Evolutionary conservation across 768 basidiomycete genomes (phyloP), one percentile per base, ranked within the genome.

Genomic region (Tricholoma terreum): DNA sequence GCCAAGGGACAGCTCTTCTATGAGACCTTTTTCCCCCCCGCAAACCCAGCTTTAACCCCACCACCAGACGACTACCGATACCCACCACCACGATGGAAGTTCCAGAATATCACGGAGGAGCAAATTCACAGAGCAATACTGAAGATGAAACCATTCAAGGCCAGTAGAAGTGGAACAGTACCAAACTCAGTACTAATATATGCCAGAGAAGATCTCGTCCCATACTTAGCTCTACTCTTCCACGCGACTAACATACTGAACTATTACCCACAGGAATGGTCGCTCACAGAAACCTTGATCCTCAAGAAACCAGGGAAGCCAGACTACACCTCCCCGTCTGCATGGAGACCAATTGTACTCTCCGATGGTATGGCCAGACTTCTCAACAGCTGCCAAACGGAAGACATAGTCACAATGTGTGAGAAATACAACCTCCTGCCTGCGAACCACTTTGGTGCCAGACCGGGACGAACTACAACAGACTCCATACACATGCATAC

Each of bases 401-500:
- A n/a, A n/a, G n/a, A n/a, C n/a, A n/a, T n/a, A n/a, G n/a, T n/a
- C n/a, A n/a, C n/a, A n/a, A n/a, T n/a, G n/a, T n/a, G n/a, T n/a
- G n/a, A n/a, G n/a, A n/a, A n/a, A n/a, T n/a, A n/a, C n/a, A n/a
- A n/a, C n/a, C n/a, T n/a, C n/a, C n/a, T n/a, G n/a, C n/a, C n/a
- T n/a, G n/a, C n/a, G n/a, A n/a, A n/a, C n/a, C n/a, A n/a, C n/a
- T n/a, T n/a, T n/a, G n/a, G n/a, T n/a, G n/a, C n/a, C n/a, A n/a
- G n/a, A n/a, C n/a, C n/a, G n/a, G n/a, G n/a, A n/a, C n/a, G n/a
- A n/a, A n/a, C n/a, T n/a, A n/a, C n/a, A n/a, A n/a, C n/a, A n/a
- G n/a, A 33, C 27, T n/a, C 73, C 1, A 48, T 73, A 11, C 63
- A 71, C 54, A 40, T 69, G 1, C 35, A 75, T 2, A 65, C 71